Evolutionary conservation across 441 rosid genomes (phyloP), one percentile per base, ranked within the genome.

Genomic region (Gossypium lobatum): DNA sequence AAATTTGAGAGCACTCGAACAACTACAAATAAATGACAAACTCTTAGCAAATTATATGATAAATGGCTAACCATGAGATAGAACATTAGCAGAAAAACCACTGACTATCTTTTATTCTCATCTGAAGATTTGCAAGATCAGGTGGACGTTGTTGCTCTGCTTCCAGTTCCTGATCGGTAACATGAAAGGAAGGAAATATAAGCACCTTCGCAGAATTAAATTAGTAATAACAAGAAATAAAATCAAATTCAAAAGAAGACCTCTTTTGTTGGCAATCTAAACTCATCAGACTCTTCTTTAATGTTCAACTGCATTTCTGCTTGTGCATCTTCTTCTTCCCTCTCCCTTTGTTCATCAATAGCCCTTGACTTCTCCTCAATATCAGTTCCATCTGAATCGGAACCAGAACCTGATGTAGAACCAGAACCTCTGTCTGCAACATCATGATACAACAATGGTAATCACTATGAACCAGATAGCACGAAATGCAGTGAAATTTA

Each of bases 91-190:
- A 7, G 58, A 55, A 73, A 72, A 21, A 31, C 17, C 54, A 68
- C 93, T 84, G 66, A 92, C 97, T 89, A 80, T 95, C 98, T 83
- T 79, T 83, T 60, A 95, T 92, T 81, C 98, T 89, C 76, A 86
- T 82, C 57, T 88, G 90, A 66, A 92, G 84, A 84, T 80, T 83
- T 64, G 81, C 79, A 81, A 91, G 92, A 80, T 89, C 92, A 14
- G 97, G 96, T 9, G 92, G 92, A 59, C 80, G 71, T 13, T 73
- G 87, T 72, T 87, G 89, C 82, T 92, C 98, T 60, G 79, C 90
- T 80, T 91, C 93, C 73, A 91, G 92, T 73, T 92, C 98, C 98
- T 95, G 78, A 53, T 17, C 76, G 67, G 80, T 79, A 70, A 71
- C 13, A 69, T 10, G 57, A 57, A 54, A 52, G 26, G 1, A 48